phyloP scores from a whole-genome alignment of 2,329 filamentous ascomycete species.

The Cladosporium phlei region DNA sequence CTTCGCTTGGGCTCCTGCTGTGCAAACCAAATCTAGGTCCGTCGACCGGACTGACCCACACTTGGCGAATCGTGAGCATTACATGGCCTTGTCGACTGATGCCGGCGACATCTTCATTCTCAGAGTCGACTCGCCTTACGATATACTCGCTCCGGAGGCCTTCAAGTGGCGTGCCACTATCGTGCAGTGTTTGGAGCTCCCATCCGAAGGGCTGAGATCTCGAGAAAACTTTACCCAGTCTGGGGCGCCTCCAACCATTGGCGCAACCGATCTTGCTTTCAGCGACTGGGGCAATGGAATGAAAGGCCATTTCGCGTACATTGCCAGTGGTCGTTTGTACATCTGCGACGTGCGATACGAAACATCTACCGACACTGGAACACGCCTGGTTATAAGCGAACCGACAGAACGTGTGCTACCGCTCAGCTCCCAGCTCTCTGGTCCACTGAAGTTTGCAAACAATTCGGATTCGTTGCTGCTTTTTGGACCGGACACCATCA shows the following conservation, averaged over 20 bases:
- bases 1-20: constrained; percentile 37
- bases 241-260: not conserved
- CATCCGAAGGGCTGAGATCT: not conserved
- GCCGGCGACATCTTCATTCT: constrained; percentile 38
- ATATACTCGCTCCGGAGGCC: constrained; percentile 19
- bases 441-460: constrained; percentile 21
- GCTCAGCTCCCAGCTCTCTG: constrained; percentile 1
- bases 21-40: not conserved
- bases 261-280: constrained; percentile 14
- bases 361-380: not conserved
- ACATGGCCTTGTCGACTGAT: constrained; percentile 39
- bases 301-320: not conserved
- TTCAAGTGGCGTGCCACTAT: constrained; percentile 18
- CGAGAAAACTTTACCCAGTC: too few relatives aligned
- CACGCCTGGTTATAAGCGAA: not conserved
- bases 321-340: not conserved
- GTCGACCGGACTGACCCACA: not conserved
- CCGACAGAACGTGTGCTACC: not conserved
- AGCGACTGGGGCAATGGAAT: constrained; percentile 13
- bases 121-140: constrained; percentile 35
- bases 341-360: not conserved
- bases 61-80: constrained; percentile 17
- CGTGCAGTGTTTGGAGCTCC: constrained; percentile 8
- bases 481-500: constrained; percentile 29
- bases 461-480: constrained; percentile 24